phyloP scores from a whole-genome alignment of 306 rosid species.

The Rosa persica region DNA sequence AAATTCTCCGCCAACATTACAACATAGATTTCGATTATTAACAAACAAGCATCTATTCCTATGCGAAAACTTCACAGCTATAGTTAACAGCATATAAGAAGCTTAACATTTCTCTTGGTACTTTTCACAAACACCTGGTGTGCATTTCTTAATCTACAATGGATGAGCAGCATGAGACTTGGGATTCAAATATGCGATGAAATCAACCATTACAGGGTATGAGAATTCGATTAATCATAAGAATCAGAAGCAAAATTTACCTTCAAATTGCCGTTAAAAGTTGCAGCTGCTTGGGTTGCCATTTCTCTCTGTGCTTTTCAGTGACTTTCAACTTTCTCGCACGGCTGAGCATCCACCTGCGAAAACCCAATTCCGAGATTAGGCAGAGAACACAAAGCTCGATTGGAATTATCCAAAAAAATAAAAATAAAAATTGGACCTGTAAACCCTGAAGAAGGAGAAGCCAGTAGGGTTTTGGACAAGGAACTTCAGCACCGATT shows the following conservation, averaged over 20 bases:
- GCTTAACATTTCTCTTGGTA: neutral
- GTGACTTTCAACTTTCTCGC: constrained; percentile 11
- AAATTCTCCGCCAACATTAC: neutral
- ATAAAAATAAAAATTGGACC: neutral
- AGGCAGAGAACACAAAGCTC: neutral
- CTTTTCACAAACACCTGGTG: constrained; percentile 25
- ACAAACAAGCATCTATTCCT: neutral
- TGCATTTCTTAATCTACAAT: neutral
- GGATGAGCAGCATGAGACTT: neutral
- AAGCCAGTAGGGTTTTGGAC: constrained; percentile 5
- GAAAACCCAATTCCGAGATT: neutral
- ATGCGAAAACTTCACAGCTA: neutral
- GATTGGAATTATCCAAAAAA: neutral
- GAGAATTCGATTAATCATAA: neutral
- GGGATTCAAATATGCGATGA: neutral
- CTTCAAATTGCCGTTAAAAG: constrained; percentile 51
- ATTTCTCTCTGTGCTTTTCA: constrained; percentile 24
- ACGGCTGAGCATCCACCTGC: constrained; percentile 3
- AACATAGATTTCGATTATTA: neutral
- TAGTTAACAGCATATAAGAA: neutral
- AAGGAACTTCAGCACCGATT: neutral
- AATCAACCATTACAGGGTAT: neutral
- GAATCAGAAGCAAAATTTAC: constrained; percentile 16
- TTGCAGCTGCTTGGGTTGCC: constrained; percentile 44
- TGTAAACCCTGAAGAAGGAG: constrained; percentile 20